Conservation (phyloP, 148 eudicot species). For the Silene conica region DNA sequence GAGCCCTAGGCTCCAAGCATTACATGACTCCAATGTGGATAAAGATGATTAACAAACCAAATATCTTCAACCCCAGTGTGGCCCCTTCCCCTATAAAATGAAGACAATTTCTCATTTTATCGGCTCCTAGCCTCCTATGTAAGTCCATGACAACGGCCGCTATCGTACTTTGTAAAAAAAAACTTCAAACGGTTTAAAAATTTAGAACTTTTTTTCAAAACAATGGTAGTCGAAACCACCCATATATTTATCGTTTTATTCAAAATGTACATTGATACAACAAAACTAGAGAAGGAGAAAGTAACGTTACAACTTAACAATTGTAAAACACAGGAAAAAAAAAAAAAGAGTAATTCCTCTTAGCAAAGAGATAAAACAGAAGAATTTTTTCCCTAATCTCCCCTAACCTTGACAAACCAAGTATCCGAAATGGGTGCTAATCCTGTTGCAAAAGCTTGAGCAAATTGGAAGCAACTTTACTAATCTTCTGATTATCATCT, state of each 20-base stretch:
- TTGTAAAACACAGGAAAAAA: not conserved
- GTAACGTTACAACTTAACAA: not conserved
- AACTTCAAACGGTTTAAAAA: too few species aligned
- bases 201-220: too few species aligned
- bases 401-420: not conserved
- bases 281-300: not conserved
- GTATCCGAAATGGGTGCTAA: not conserved
- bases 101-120: too few species aligned
- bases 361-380: too few species aligned
- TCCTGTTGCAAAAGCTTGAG: constrained; percentile 57
- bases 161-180: too few species aligned
- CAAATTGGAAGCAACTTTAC: constrained; percentile 67
- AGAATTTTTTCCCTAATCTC: not conserved
- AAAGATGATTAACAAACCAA: not conserved
- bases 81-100: not conserved
- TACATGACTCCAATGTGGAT: not conserved
- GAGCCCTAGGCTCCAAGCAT: not conserved
- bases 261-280: constrained; percentile 5
- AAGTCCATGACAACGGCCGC: too few species aligned
- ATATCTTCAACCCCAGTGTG: not conserved
- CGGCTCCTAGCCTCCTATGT: too few species aligned
- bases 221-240: not conserved
- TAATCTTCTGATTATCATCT: constrained; percentile 82
- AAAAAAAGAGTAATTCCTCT: not conserved
- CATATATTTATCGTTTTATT: not conserved